A percentile compares a stretch with the other conserved stretches of the same genome.
phyloP scores from a whole-genome alignment of 2,329 filamentous ascomycete genomes.

The Dendrostoma leiphaemia region DNA sequence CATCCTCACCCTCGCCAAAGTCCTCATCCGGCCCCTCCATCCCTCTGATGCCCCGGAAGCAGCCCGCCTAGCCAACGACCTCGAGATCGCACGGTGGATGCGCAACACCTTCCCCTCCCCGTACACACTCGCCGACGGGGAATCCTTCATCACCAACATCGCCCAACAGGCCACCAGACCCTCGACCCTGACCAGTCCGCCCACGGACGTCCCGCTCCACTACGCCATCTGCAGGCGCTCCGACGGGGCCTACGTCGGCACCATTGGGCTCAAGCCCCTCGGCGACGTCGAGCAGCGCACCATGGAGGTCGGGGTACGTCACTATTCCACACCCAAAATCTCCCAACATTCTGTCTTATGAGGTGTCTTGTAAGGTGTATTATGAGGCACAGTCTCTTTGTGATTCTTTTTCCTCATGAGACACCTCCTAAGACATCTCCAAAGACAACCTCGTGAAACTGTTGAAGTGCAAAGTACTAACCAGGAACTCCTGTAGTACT shows the following conservation, averaged over 20 bases:
- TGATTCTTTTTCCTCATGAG: no score
- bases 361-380: no score
- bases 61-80: constrained; percentile 36
- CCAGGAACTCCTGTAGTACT: no score
- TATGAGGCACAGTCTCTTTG: no score
- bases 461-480: no score
- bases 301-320: constrained; percentile 49
- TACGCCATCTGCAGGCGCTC: constrained; percentile 32
- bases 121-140: constrained; percentile 40
- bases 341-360: no score
- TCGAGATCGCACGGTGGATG: constrained; percentile 36
- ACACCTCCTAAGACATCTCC: no score
- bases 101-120: constrained; percentile 45
- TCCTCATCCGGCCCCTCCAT: constrained; percentile 39
- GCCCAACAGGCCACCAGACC: constrained; percentile 6
- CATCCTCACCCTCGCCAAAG: constrained; percentile 29
- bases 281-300: constrained; percentile 40
- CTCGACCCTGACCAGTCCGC: constrained; percentile 26
- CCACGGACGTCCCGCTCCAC: constrained; percentile 28
- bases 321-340: no score
- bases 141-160: constrained; percentile 32
- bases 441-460: no score
- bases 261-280: constrained; percentile 36
- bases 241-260: constrained; percentile 37
- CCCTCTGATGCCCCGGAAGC: constrained; percentile 36